Base-by-base conservation (phyloP, 768 basidiomycete genomes). In the Tylopilus felleus region DNA sequence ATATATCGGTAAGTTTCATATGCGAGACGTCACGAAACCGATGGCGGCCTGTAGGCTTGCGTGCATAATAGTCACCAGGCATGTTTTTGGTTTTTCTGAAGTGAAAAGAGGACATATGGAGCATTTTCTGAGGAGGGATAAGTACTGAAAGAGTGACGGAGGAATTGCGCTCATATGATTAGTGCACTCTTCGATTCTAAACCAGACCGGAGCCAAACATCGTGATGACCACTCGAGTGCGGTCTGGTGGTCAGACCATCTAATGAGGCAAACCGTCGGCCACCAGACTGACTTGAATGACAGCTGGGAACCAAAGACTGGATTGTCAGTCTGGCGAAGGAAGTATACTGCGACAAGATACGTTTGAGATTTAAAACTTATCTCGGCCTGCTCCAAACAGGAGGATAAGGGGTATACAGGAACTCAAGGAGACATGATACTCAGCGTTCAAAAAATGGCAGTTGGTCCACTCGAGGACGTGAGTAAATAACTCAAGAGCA, bases 11-110 rank as follows among this genome's bases (percentile, higher is more conserved):
- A 12, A 68, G 40, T 55, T 61, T 66, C 6, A 56, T 49, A 23
- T 53, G 57, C 6, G 65, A 51, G 25, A 55, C 53, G 28, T 66
- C 64, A n/a, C 52, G 47, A 48, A 63, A 47, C 25, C 59, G 59
- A 42, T 44, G 55, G 25, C 51, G 47, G 35, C 49, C 19, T 0
- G 51, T 49, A 25, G 28, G 25, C 41, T 59, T 65, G 52, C 45
- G 53, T 9, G 51, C 49, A 25, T 43, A 46, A 40, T 17, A 5
- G 40, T 58, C 40, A 42, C 23, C 51, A 36, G 14, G 40, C 49
- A 56, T 55, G 19, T 41, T 55, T 65, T 59, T 55, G 6, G 38
- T 40, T 59, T 63, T 60, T 46, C 44, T 33, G 8, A 57, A 55
- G 40, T 19, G 47, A 42, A 60, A 57, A 31, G 47, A 29, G 52